Base-by-base conservation (phyloP, 2,329 filamentous ascomycete genomes). In the Endothia cerciana region DNA sequence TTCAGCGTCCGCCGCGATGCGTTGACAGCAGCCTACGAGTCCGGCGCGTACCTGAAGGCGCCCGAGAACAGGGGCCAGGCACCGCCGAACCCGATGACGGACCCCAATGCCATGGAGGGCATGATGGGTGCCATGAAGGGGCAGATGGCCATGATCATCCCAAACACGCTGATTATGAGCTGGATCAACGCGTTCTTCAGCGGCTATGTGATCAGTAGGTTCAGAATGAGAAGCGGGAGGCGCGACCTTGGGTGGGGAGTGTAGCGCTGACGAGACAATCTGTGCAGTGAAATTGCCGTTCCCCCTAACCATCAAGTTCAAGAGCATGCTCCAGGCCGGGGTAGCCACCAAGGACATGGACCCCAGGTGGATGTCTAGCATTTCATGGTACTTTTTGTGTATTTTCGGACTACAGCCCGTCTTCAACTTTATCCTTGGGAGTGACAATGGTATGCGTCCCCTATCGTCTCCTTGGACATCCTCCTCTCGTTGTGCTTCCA, bases 61-160 rank as follows among this genome's bases (percentile, higher is more conserved):
- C 94, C 93, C 1, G 92, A 95, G 63, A 87, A 84, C 74, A 89
- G 91, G 75, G 94, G 94, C 62, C 92, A 97, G 80, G 91, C 93
- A 3, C 90, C 93, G 25, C 88, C 92, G 45, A 99, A 98, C 79
- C 95, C 95, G 4, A 93, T 99, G 87, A 92, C 91, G 13, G 95
- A 99, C 77, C 96, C 96, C 28, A 91, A 91, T 58, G 93, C 92
- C 66, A 99, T 99, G 95, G 96, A 99, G 76, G 94, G 94, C 72
- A 99, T 99, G 95, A 99, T 99, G 95, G 94, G 95, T 72, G 97
- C 97, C 93, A 97, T 99, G 92, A 99, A 99, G 87, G 94, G 94
- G 65, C 97, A 99, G 77, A 97, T 99, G 91, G 94, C 95, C 70
- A 99, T 98, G 95, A 98, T 99, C 83, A 93, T 99, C 66, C 95